These are phyloP conservation scores for Clonostachys rhizophaga DNA, from an alignment of 2,329 filamentous ascomycete species.

Conservation along the genomic window DNA sequence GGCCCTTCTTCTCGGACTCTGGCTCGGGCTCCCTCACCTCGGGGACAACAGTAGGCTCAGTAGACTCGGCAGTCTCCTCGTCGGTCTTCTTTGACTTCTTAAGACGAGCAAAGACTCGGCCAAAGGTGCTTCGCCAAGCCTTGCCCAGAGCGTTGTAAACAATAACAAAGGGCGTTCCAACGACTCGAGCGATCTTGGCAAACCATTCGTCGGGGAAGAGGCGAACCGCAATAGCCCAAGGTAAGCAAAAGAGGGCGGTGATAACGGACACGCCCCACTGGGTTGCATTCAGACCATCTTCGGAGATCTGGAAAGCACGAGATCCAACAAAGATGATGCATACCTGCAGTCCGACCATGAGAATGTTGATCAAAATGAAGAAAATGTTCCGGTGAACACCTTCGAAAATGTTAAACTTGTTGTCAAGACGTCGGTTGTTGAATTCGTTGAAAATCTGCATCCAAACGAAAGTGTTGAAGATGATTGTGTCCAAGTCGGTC, in stretches of 20 bases:
- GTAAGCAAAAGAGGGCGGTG: slow-evolving; percentile 40
- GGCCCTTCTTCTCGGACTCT: slow-evolving; percentile 1
- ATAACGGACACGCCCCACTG: slow-evolving; percentile 52
- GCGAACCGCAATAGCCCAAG: slow-evolving; percentile 42
- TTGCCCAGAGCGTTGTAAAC: slow-evolving; percentile 1
- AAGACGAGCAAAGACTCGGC: neutral
- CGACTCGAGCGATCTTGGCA: slow-evolving; percentile 5
- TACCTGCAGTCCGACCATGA: slow-evolving; percentile 55
- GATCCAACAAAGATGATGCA: slow-evolving; percentile 55
- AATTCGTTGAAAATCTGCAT: slow-evolving; percentile 68
- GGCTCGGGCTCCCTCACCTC: neutral
- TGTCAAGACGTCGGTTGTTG: slow-evolving; percentile 59
- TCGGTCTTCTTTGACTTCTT: slow-evolving; percentile 1
- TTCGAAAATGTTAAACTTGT: slow-evolving; percentile 57
- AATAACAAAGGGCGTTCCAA: slow-evolving; percentile 3
- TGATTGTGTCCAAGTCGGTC: slow-evolving; percentile 45
- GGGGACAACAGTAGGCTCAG: neutral
- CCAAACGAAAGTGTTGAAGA: slow-evolving; percentile 67
- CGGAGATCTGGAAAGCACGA: slow-evolving; percentile 44
- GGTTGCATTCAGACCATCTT: slow-evolving; percentile 23
- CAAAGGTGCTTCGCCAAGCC: slow-evolving; percentile 3
- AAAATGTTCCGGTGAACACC: slow-evolving; percentile 51
- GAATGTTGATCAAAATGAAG: slow-evolving; percentile 50
- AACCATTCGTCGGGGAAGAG: slow-evolving; percentile 42
- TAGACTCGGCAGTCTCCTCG: neutral